These are phyloP conservation scores for Eragrostis tef DNA, from an alignment of 202 grass and related monocot species.

Conservation along the genomic window DNA sequence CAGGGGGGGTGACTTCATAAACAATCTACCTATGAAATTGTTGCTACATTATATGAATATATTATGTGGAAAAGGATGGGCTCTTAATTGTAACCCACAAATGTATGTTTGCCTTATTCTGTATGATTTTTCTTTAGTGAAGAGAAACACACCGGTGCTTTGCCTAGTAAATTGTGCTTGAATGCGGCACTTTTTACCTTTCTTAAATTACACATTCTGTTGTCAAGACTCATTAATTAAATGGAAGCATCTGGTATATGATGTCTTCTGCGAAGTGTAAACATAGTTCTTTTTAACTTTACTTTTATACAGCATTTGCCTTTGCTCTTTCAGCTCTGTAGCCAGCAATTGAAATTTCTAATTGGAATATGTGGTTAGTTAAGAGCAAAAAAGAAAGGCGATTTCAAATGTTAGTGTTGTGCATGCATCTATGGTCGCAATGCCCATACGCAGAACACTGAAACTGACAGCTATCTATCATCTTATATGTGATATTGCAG, in stretches of 20 bases:
- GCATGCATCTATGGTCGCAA: not conserved
- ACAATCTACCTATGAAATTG: not conserved
- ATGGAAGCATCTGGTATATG: constrained; percentile 1
- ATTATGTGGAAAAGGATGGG: constrained; percentile 8
- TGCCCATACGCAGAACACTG: not conserved
- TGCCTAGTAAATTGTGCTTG: not conserved
- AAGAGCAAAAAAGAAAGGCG: not conserved
- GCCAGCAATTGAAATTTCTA: not conserved
- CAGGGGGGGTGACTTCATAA: not conserved
- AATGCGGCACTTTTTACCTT: not conserved
- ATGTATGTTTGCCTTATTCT: not conserved
- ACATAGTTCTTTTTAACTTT: not conserved
- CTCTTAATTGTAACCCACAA: constrained; percentile 13
- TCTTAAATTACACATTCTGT: not conserved
- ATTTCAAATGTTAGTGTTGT: not conserved
- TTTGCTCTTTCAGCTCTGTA: constrained; percentile 5
- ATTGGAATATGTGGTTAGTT: constrained; percentile 1
- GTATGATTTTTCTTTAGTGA: not conserved
- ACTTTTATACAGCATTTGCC: not conserved
- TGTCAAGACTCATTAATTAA: not conserved
- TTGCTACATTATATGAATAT: not conserved
- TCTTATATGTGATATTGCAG: constrained; percentile 42
- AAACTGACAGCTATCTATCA: constrained; percentile 6
- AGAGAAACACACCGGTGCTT: not conserved
- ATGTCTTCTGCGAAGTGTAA: not conserved